Evolutionary conservation across 805 yeast genomes (phyloP), one percentile per base, ranked within the genome.

Genomic region (Torulaspora delbrueckii): DNA sequence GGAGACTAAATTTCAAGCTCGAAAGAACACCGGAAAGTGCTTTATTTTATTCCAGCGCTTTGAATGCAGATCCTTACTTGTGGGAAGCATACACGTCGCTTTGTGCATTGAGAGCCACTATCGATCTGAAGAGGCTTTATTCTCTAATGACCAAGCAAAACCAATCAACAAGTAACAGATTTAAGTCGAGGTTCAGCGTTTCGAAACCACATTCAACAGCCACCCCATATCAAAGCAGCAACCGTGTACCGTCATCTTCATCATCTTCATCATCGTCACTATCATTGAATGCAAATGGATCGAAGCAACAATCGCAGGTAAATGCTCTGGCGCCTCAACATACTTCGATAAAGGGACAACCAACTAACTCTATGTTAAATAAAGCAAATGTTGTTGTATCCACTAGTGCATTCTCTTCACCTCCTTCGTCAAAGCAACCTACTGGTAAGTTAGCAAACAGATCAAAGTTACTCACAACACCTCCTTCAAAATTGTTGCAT

Each of bases 31-130:
- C 79, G 53, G 80, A 82, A 46, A 81, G 93, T 46, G 75, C 84
- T 0, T 66, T 82, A 39, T 77, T 79, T 56, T 86, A 82, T 60
- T 75, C 86, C 0, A 78, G 76, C 52, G 86, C 91, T 1, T 71
- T 88, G 46, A 78, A 79, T 48, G 66, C 74, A 51, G 86, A 93
- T 60, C 96, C 95, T 13, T 86, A 73, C 59, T 74, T 88, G 33
- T 88, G 93, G 77, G 96, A 88, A 59, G 88, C 96, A 0, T 81
- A 87, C 52, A 87, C 82, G 53, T 82, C 82, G 35, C 68, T 93
- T 39, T 80, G 88, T 56, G 72, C 74, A 39, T 68, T 84, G 67
- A 93, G 95, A 9, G 86, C 84, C 14, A 77, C 77, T 47, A 74
- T 88, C 14, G 78, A 80, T 47, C 43, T 59, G 34, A 53, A 56